phyloP scores from a whole-genome alignment of 2,329 filamentous ascomycete species.

The Orbilia blumenaviensis region DNA sequence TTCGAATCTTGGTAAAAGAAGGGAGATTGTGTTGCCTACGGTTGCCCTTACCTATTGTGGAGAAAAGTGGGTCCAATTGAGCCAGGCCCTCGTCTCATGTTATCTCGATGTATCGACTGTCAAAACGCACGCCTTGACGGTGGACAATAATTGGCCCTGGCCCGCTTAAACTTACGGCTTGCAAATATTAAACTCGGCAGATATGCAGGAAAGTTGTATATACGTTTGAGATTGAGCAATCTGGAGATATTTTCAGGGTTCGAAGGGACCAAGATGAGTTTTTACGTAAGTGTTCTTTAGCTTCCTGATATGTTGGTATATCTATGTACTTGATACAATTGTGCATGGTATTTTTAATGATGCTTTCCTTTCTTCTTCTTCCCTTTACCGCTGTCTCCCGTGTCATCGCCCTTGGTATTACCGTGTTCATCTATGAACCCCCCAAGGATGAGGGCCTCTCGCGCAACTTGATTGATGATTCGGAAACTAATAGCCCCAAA shows the following conservation, averaged over 20 bases:
- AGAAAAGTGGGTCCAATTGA: neutral
- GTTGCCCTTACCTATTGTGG: slow-evolving; percentile 23
- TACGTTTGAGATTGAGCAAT: slow-evolving; percentile 10
- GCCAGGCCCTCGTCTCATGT: neutral
- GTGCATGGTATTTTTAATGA: slow-evolving; percentile 20
- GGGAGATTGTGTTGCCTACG: slow-evolving; percentile 33
- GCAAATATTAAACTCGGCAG: neutral
- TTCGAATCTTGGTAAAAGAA: slow-evolving; percentile 6
- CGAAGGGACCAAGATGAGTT: neutral
- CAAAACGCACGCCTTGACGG: slow-evolving; percentile 17
- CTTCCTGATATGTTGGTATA: neutral
- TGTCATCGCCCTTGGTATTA: slow-evolving; percentile 31
- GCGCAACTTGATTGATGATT: slow-evolving; percentile 52
- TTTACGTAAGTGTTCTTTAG: neutral
- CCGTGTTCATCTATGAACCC: slow-evolving; percentile 49
- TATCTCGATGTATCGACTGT: slow-evolving; percentile 25
- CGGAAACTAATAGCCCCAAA: slow-evolving; percentile 29
- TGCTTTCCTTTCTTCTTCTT: slow-evolving; percentile 53
- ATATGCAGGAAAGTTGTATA: neutral
- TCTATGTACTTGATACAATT: neutral
- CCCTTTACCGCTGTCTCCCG: slow-evolving; percentile 22
- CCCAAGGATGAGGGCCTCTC: slow-evolving; percentile 43
- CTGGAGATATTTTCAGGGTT: neutral
- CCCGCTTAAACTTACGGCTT: slow-evolving; percentile 4
- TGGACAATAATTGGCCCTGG: slow-evolving; percentile 19